Evolutionary conservation across 805 yeast species (phyloP), one percentile per base, ranked within the genome.

Genomic region (Metschnikowia peoriensis): DNA sequence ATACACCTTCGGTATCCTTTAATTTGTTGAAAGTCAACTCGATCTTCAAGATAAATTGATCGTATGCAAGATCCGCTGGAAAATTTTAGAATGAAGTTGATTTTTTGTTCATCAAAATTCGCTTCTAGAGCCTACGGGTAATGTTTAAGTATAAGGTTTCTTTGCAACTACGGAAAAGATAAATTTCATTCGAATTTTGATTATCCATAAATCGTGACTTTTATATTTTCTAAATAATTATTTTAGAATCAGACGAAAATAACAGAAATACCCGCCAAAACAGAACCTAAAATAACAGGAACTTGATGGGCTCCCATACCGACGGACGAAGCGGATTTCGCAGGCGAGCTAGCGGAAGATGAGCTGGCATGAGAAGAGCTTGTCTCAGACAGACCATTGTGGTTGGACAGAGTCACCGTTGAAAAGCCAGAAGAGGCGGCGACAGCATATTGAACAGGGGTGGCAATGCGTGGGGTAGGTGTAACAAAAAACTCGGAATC

Each of bases 241-340:
- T 12, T 38, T 16, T n/a, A 28, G 6, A 15, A 16, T 38, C 44
- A 52, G 44, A 54, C 44, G 51, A 55, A 38, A n/a, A 55, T 50
- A 17, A 53, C 46, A 37, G 57, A 50, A 29, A 53, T 32, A 17
- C 59, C 59, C 2, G 55, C 59, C 45, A 55, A 46, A n/a, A 41
- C 43, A 27, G 47, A 52, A 12, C 57, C 56, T n/a, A 43, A 28
- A 34, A 51, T 28, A 39, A 50, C 16, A 28, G 54, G 54, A 17
- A 47, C 39, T 45, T 48, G 44, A 15, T 41, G 44, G 7, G 35
- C 51, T 14, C 51, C 56, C 22, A 44, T 11, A 17, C 46, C 56
- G 28, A 46, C 15, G 14, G 55, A 40, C 5, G 51, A 40, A 35
- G 52, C 44, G n/a, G 44, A 41, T 14, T 41, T 28, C 1, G 37